A percentile compares a stretch with the other conserved stretches of the same genome.
Conservation (phyloP, 2,329 filamentous ascomycete species). For the Colletotrichum chrysophilum region DNA sequence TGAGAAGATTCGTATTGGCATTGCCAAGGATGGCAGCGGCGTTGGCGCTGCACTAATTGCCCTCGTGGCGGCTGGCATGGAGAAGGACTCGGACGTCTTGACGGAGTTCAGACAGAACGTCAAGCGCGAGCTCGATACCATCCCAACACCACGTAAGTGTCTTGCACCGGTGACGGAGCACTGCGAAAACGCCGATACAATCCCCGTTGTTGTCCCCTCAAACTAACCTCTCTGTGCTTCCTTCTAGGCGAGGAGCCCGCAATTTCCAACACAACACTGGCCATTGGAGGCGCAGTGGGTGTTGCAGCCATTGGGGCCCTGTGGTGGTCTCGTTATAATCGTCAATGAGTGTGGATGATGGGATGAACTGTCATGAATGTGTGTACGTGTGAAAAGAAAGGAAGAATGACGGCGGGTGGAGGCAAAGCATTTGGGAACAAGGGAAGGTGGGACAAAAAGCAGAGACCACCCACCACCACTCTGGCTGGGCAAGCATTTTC, state of each 20-base stretch:
- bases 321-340: constrained; percentile 19
- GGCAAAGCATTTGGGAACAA: not conserved
- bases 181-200: constrained; percentile 26
- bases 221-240: constrained; percentile 24
- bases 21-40: constrained; percentile 95
- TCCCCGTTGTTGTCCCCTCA: not conserved
- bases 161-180: not conserved
- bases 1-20: constrained; percentile 88
- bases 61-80: constrained; percentile 77
- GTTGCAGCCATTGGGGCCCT: constrained; percentile 33
- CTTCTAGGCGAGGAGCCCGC: constrained; percentile 35
- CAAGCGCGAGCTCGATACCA: constrained; percentile 37
- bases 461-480: not conserved
- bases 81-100: constrained; percentile 53
- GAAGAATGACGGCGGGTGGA: not conserved
- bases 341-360: not conserved
- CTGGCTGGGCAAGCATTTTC: not conserved
- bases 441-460: not conserved
- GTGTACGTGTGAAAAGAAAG: not conserved
- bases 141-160: constrained; percentile 35
- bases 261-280: constrained; percentile 30
- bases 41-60: constrained; percentile 97
- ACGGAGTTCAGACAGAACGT: constrained; percentile 45
- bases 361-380: not conserved
- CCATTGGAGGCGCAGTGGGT: constrained; percentile 40